Percentiles rank a stretch among this genome's conserved stretches.
Conservation (phyloP, 2,329 filamentous ascomycete species). For the Stagonosporopsis vannaccii region DNA sequence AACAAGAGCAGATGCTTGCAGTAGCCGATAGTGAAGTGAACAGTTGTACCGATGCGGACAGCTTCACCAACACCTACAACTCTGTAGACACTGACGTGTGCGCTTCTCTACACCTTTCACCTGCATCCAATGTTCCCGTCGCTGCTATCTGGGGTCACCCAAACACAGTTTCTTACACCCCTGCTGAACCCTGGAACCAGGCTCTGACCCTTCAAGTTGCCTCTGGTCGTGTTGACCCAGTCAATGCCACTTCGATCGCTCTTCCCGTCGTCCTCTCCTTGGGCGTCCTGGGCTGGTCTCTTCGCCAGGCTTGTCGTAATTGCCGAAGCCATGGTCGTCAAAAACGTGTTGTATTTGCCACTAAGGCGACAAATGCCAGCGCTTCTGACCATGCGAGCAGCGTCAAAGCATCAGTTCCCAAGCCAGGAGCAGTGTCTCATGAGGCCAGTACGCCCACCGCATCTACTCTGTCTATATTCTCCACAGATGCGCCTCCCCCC, state of each 20-base stretch:
- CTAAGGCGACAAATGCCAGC: not conserved
- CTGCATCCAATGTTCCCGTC: not conserved
- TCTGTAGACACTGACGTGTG: not conserved
- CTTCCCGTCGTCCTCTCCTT: not conserved
- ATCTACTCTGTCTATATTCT: not conserved
- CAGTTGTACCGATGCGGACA: not conserved
- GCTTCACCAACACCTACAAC: not conserved
- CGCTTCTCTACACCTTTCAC: not conserved
- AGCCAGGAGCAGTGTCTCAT: not conserved
- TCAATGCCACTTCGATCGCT: not conserved
- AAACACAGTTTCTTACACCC: not conserved
- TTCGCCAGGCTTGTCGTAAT: not conserved
- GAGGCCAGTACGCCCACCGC: not conserved
- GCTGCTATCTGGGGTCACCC: conserved; percentile 8
- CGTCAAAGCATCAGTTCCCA: not conserved
- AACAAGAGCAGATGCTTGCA: not conserved
- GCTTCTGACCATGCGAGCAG: not conserved
- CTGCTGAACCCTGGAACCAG: conserved; percentile 2
- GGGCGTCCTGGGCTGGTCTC: not conserved
- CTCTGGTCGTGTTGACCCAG: not conserved
- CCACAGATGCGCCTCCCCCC: not conserved
- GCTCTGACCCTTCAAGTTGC: not conserved
- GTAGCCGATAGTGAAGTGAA: no score
- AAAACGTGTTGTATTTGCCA: not conserved
- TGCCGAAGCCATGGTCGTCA: not conserved